Conservation (phyloP, 768 basidiomycete genomes). For the Tylopilus intermedius region DNA sequence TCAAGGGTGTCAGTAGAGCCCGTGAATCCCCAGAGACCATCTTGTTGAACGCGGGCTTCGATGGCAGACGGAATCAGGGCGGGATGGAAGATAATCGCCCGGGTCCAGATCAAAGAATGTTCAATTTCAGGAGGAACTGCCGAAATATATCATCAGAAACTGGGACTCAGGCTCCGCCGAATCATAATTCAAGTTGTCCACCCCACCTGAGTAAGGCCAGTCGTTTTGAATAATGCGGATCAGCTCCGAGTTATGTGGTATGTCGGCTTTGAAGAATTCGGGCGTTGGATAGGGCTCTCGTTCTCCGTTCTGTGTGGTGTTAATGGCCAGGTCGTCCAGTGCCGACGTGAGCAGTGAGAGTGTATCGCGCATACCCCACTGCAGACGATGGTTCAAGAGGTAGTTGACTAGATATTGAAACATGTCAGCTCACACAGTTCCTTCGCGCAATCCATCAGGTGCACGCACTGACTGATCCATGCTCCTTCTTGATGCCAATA, state of each 20-base stretch:
- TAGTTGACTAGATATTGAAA: constrained; percentile 52
- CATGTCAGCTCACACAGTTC: neutral
- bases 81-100: constrained; percentile 64
- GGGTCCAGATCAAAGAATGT: constrained; percentile 75
- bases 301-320: constrained; percentile 3
- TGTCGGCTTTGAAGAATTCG: constrained; percentile 62
- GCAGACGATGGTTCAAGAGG: constrained; percentile 61
- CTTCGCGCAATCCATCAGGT: neutral
- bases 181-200: neutral
- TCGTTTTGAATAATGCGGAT: constrained; percentile 76
- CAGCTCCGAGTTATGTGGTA: constrained; percentile 42
- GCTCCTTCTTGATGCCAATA: constrained; percentile 45
- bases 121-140: constrained; percentile 67
- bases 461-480: constrained; percentile 62
- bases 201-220: constrained; percentile 81
- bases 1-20: constrained; percentile 52
- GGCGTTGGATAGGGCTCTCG: constrained; percentile 24
- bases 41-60: constrained; percentile 56
- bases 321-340: constrained; percentile 36
- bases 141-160: neutral
- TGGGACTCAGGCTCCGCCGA: neutral
- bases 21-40: constrained; percentile 83
- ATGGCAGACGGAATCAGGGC: constrained; percentile 49
- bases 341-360: constrained; percentile 55
- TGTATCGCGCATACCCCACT: constrained; percentile 70